Conservation (phyloP, 352 stramenopile genomes). For the Globisporangium orthogonon region DNA sequence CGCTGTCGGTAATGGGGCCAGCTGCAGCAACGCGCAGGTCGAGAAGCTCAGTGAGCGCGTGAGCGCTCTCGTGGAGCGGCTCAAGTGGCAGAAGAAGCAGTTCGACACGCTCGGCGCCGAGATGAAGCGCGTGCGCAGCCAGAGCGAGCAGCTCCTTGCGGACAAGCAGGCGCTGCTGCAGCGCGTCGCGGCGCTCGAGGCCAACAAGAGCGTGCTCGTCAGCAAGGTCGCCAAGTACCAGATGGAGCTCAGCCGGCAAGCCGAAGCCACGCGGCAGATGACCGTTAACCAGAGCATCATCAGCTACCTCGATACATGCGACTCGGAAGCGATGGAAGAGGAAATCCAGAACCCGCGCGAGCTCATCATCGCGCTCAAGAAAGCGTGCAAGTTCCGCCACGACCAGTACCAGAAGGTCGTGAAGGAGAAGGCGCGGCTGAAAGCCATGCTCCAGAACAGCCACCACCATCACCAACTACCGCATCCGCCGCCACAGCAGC, state of each 20-base stretch:
- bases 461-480: not conserved
- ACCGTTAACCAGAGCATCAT: constrained; percentile 72
- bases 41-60: constrained; percentile 44
- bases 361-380: constrained; percentile 72
- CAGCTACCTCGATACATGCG: constrained; percentile 64
- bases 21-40: constrained; percentile 17
- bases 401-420: constrained; percentile 82
- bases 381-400: constrained; percentile 73
- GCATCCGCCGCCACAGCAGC: constrained; percentile 10
- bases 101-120: constrained; percentile 51
- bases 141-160: constrained; percentile 53
- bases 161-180: constrained; percentile 63
- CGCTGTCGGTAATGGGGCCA: not conserved
- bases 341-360: constrained; percentile 75
- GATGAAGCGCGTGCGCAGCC: constrained; percentile 44
- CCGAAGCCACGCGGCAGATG: constrained; percentile 35
- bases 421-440: constrained; percentile 69
- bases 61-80: constrained; percentile 51
- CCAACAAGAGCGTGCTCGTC: constrained; percentile 45
- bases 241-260: constrained; percentile 59
- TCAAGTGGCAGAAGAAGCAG: constrained; percentile 80
- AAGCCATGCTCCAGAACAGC: constrained; percentile 51
- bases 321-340: constrained; percentile 58
- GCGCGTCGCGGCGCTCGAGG: constrained; percentile 36
- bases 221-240: constrained; percentile 76